phyloP scores from a whole-genome alignment of 2,329 filamentous ascomycete genomes.

The Cercospora brassicicola region DNA sequence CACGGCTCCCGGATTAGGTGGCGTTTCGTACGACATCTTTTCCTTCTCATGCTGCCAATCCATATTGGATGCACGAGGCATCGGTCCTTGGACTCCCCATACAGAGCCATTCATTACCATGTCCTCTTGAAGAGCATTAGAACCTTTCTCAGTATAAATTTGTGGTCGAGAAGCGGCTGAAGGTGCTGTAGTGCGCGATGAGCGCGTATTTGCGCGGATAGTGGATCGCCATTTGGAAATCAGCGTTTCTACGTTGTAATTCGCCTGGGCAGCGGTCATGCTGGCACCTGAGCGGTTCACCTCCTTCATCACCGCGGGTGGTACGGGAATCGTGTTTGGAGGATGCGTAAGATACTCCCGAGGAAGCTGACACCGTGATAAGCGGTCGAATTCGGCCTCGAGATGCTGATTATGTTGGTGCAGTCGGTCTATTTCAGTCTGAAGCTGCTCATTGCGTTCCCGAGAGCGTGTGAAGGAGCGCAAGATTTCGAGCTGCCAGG shows the following conservation, averaged over 20 bases:
- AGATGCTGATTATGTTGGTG: slow-evolving; percentile 47
- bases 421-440: slow-evolving; percentile 43
- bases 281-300: slow-evolving; percentile 19
- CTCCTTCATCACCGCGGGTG: slow-evolving; percentile 42
- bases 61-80: slow-evolving; percentile 20
- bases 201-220: slow-evolving; percentile 29
- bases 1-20: slow-evolving; percentile 34
- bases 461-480: slow-evolving; percentile 47
- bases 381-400: slow-evolving; percentile 38
- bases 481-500: slow-evolving; percentile 51
- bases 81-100: slow-evolving; percentile 30
- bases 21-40: slow-evolving; percentile 34
- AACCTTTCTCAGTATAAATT: slow-evolving; percentile 13
- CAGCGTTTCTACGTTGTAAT: slow-evolving; percentile 35
- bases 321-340: slow-evolving; percentile 41
- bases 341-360: slow-evolving; percentile 38
- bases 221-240: slow-evolving; percentile 34
- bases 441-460: slow-evolving; percentile 41
- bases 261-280: slow-evolving; percentile 23
- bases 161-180: not conserved
- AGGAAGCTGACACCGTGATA: slow-evolving; percentile 38
- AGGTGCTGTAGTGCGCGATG: slow-evolving; percentile 8
- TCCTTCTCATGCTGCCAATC: slow-evolving; percentile 8
- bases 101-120: slow-evolving; percentile 35
- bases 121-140: slow-evolving; percentile 21